These are phyloP conservation scores for Elongisporangium prolatum DNA, from an alignment of 352 stramenopile genomes.

Conservation along the genomic window DNA sequence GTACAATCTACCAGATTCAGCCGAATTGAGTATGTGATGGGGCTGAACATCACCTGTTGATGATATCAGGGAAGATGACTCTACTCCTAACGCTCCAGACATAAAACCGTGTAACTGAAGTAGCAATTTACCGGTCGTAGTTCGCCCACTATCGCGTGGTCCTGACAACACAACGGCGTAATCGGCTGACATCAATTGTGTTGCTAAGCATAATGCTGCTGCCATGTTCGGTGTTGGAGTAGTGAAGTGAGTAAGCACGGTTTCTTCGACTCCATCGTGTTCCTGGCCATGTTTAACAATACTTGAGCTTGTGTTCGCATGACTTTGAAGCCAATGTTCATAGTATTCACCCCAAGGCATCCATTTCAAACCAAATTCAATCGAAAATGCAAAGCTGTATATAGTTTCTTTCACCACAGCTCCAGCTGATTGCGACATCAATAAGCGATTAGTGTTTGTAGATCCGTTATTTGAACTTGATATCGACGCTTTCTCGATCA, in stretches of 20 bases:
- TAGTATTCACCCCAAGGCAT: conserved; percentile 66
- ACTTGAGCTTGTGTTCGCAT: conserved; percentile 8
- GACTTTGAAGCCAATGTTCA: conserved; percentile 32
- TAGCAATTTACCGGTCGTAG: neutral
- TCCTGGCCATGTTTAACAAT: neutral
- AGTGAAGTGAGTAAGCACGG: neutral
- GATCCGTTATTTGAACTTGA: too few relatives aligned
- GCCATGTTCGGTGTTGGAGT: neutral
- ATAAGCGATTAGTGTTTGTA: neutral
- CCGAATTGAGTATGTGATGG: neutral
- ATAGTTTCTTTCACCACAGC: conserved; percentile 32
- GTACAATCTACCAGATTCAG: neutral
- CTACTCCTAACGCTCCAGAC: neutral
- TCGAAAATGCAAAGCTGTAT: conserved; percentile 61
- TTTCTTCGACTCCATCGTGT: neutral
- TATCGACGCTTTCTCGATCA: neutral
- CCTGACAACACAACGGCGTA: neutral
- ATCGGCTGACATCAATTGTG: neutral
- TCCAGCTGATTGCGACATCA: neutral
- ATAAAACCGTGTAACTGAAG: neutral
- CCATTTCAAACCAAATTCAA: conserved; percentile 74
- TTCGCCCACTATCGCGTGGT: neutral
- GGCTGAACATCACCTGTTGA: neutral
- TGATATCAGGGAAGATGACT: neutral
- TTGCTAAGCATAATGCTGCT: neutral